Base-by-base conservation (phyloP, 192 early-diverging fungal species). In the Podila horticola region DNA sequence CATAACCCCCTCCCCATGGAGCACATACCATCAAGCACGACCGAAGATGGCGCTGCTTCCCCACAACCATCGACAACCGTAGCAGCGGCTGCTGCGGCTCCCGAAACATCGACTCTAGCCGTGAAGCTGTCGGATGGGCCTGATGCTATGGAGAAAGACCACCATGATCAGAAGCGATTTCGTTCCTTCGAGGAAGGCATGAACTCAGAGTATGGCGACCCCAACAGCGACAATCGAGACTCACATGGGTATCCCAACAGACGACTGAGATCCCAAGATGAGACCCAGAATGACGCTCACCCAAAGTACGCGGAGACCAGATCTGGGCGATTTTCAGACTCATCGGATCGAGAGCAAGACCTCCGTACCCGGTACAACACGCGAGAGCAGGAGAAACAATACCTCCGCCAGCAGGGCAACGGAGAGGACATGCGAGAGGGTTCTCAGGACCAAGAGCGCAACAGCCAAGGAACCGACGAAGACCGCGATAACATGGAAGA, bases 51-150 rank as follows among this genome's bases (percentile, higher is more conserved):
- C 36, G 34, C 52, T 10, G 36, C 8, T n/a, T 20, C 70, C 11
- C 28, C 50, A 58, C 41, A 61, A 24, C 33, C 66, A 17, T 74
- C 65, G 10, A 61, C 74, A 26, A 68, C 74, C n/a, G 69, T 67
- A 4, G 64, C 74, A 10, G 74, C 69, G 15, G 74, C 74, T 5
- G 74, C 74, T 9, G 74, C 74, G n/a, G 74, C 74, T 28, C 74
- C 74, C 33, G 74, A 76, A 66, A 6, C 74, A 38, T 76, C 74
- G 9, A 76, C 68, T 48, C 58, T 76, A 68, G 74, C 74, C 29
- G 74, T 76, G 9, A 76, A 76, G 29, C 57, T 76, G 17, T 76
- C 74, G 5, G 74, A 76, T 60, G 61, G 64, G 20, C 63, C 66
- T 6, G 74, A 75, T 58, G 52, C 36, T 62, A 31, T 33, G 7